Base-by-base conservation (phyloP, 2,329 filamentous ascomycete genomes). In the Colletotrichum incanum region DNA sequence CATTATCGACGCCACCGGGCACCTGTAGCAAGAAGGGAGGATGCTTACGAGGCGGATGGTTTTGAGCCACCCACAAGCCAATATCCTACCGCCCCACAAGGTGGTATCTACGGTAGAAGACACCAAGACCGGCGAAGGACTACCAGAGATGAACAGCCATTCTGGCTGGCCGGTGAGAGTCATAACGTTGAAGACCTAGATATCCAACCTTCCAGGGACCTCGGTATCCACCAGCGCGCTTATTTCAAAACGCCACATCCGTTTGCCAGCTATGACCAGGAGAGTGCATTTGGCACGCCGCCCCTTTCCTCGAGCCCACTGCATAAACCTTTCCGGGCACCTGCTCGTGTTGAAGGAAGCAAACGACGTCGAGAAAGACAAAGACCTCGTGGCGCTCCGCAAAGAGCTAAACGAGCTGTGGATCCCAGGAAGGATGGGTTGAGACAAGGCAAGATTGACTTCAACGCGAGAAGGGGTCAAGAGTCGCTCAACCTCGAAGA, bases 291-390 rank as follows among this genome's bases (percentile, higher is more conserved):
- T 52, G 54, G 65, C 43, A 72, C 66, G n/a, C 70, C 66, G 12
- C 66, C 69, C 11, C 26, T 28, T 34, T 69, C 67, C 45, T 72
- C 70, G 3, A 70, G 70, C 34, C 66, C 70, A 16, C 26, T 65
- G 39, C 49, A 49, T 14, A 65, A 49, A 31, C 66, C 59, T 14
- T 72, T 61, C 28, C 59, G 47, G 11, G 47, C 61, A 26, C 60
- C 59, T 60, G 31, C 60, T 20, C 66, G 16, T 14, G 28, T 34
- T 12, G 20, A 26, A 31, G 37, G n/a, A 31, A 47, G 47, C 11
- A 28, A 47, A 37, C 12, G 28, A 16, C 28, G n/a, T 20, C 54
- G 20, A 5, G 8, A 26, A n/a, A 47, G 23, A 34, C 20, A 18
- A 28, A 34, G 28, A 43, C 31, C 23, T 12, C n/a, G 31, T 9